Base-by-base conservation (phyloP, 2,329 filamentous ascomycete genomes). In the Dactylonectria macrodidyma region DNA sequence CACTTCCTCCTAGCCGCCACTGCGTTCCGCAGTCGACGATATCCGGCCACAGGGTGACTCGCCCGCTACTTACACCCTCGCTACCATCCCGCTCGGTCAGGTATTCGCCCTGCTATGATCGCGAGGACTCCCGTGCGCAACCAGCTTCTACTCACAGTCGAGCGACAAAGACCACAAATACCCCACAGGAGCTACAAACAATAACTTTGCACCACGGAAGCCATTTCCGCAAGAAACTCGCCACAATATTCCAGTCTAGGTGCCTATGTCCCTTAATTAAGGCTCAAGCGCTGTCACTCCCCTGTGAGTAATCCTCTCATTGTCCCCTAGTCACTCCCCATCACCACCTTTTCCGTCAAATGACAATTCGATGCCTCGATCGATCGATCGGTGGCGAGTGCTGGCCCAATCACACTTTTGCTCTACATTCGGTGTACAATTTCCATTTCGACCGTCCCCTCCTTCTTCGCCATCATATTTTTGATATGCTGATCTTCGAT, bases 361-460 rank as follows among this genome's bases (percentile, higher is more conserved):
- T 75, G 63, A 71, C 68, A 66, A 73, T 65, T 44, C 26, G 62
- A 69, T 57, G 59, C 66, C 52, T 71, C 76, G 77, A 78, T 79
- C 78, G 78, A 79, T 79, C 78, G 78, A 79, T 79, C 76, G 69
- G 69, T 70, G 62, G 59, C 61, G 56, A 38, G 50, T 30, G 62
- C 52, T 52, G 59, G 59, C 30, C 75, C 75, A 79, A 79, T 78
- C 65, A 72, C 65, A 73, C 34, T 22, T 30, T 36, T 22, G 26
- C 41, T 46, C 41, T 46, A 24, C 50, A 12, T 33, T 30, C 52
- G 19, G 52, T 22, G 56, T 30, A 69, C 59, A 67, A 60, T 30
- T 59, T 58, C 66, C 68, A 60, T 34, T 66, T 50, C 51, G 30
- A 56, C 62, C 56, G 38, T 30, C 19, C 19, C 30, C 22, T 47